phyloP scores from a whole-genome alignment of 2,329 filamentous ascomycete species.

The Trichoderma brevicompactum region DNA sequence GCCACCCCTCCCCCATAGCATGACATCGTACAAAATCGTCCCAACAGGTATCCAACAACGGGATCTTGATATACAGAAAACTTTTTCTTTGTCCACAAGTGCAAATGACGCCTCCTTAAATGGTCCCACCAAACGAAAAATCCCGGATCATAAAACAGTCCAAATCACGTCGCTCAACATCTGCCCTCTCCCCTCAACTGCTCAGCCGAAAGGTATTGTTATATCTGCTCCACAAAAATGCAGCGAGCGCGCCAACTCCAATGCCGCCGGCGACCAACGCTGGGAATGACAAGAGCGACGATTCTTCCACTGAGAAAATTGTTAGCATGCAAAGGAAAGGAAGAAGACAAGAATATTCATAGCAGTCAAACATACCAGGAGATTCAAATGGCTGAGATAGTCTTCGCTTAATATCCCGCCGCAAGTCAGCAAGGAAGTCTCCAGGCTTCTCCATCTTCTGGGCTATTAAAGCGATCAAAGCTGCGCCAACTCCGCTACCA shows the following conservation, averaged over 20 bases:
- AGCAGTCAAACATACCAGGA: constrained; percentile 37
- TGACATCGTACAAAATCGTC: constrained; percentile 21
- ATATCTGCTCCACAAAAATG: constrained; percentile 44
- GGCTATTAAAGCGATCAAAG: constrained; percentile 89
- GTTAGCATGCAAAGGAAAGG: neutral
- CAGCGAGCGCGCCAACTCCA: constrained; percentile 46
- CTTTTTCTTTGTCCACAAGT: constrained; percentile 18
- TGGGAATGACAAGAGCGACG: constrained; percentile 39
- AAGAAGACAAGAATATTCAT: too few relatives aligned
- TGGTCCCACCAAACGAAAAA: constrained; percentile 8
- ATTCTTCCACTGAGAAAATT: constrained; percentile 38
- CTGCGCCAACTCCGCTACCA: constrained; percentile 81
- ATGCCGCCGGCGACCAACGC: constrained; percentile 43
- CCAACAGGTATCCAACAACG: constrained; percentile 3
- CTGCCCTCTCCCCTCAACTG: neutral
- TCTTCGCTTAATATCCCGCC: constrained; percentile 45
- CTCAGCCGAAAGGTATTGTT: constrained; percentile 34
- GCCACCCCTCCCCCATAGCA: constrained; percentile 20
- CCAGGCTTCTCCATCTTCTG: constrained; percentile 64
- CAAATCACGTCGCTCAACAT: constrained; percentile 1
- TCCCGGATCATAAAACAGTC: constrained; percentile 1
- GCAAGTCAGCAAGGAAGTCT: constrained; percentile 50
- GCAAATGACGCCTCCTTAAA: constrained; percentile 28
- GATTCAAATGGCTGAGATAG: constrained; percentile 40
- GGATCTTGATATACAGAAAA: constrained; percentile 22